Base-by-base conservation (phyloP, 2,329 filamentous ascomycete species). In the Drechslera avenae region DNA sequence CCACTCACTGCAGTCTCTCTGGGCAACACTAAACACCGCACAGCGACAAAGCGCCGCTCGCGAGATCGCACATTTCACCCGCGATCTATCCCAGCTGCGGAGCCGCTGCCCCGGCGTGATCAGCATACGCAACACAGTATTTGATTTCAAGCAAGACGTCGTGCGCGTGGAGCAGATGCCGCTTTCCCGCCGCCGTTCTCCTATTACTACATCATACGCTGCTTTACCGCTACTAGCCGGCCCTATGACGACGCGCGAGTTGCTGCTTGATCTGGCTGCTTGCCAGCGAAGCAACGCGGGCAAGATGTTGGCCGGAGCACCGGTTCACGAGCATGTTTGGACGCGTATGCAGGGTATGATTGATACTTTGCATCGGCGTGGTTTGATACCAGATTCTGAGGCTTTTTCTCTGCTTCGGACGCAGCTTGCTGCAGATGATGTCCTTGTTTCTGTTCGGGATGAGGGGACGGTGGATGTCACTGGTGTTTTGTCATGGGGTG, bases 401-500 rank as follows among this genome's bases (percentile, higher is more conserved):
- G 18, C 28, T 12, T 46, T 46, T 12, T 16, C 17, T 23, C 5
- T 46, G 18, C 17, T 26, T 18, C 35, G 36, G 8, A 13, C 4
- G 10, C 10, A 32, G n/a, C 32, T 46, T 6, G 3, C 32, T n/a
- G 17, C 19, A 3, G 13, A 14, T 10, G 23, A 46, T 12, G 6
- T 46, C 5, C 44, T 46, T 3, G 17, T 35, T n/a, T 21, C 33
- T 16, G n/a, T 39, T 1, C 19, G 26, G 1, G 21, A 18, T 5
- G 35, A 40, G 9, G 21, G 18, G 10, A 39, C n/a, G 7, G 28
- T 46, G 5, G 12, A 18, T 7, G 59, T 68, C 7, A 64, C 51
- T 9, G 64, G 55, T 3, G 55, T 68, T 17, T 17, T 69, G 3
- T 62, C 64, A 41, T 66, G 63, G 61, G 62, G 66, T 30, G 14